Base-by-base conservation (phyloP, 129 eudicot species). In the Artemisia annua region DNA sequence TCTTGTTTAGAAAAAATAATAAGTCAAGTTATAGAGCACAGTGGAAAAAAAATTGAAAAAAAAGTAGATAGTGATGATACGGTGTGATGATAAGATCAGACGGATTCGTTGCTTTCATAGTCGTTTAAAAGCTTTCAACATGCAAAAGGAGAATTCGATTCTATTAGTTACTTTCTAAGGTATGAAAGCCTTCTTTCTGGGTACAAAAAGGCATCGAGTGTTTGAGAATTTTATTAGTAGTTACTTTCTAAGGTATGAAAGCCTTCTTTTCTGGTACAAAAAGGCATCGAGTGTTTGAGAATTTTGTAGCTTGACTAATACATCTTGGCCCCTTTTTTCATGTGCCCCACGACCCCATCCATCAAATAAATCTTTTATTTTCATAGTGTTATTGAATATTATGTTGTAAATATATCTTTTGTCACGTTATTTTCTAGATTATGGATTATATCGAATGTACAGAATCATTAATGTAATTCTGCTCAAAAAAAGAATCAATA, bases 81-180 rank as follows among this genome's bases (percentile, higher is more conserved):
- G 26, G 15, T 16, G 12, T 69, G 71, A 46, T 30, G 75, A 70
- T 66, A 32, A n/a, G 71, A 48, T 66, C 12, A 39, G 53, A 70
- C 43, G 11, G 26, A 48, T 22, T 5, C 13, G 11, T 43, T 15
- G 66, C 26, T 58, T 46, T 59, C 76, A n/a, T 48, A 15, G 56
- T 59, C 20, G 12, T 57, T 59, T 57, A 48, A 48, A 59, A n/a
- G 61, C 14, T 15, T 48, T 22, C 46, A 59, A 72, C 69, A 54
- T 53, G 56, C 58, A 44, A 75, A 75, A 66, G 50, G n/a, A 48
- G 66, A 75, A 43, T 75, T 75, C n/a, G 74, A 67, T 75, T 75
- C 79, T 13, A 43, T 62, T 8, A 39, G 66, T 53, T 54, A 43
- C 49, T 75, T 66, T 66, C 22, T 1, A 66, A 24, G 26, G 26